These are phyloP conservation scores for Digitaria exilis DNA, from an alignment of 202 grass and related monocot species.

Conservation along the genomic window DNA sequence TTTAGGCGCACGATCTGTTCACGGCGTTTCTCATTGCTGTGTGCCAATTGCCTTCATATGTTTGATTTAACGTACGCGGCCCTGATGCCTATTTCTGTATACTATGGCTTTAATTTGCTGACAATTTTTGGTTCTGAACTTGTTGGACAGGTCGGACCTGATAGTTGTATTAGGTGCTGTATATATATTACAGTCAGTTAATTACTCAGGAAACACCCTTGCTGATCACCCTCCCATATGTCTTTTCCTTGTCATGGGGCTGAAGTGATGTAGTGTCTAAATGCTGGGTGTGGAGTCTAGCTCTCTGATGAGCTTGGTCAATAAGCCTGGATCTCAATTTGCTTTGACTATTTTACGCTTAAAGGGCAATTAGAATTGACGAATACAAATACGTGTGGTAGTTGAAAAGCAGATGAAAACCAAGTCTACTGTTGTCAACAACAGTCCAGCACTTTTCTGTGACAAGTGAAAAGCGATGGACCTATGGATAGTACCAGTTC, in stretches of 20 bases:
- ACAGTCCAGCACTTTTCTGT: not conserved
- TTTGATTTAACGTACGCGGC: not conserved
- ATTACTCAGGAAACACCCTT: not conserved
- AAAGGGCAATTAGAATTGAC: not conserved
- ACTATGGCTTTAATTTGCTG: not conserved
- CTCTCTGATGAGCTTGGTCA: not conserved
- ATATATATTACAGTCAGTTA: not conserved
- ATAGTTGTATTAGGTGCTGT: not conserved
- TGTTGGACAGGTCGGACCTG: not conserved
- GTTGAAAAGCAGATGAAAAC: conserved; percentile 18
- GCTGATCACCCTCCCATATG: not conserved
- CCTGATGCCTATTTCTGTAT: not conserved
- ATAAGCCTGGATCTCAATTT: not conserved
- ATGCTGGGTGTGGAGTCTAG: not conserved
- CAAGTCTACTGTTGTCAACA: not conserved
- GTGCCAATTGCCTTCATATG: not conserved
- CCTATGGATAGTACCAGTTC: not conserved
- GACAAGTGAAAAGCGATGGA: not conserved
- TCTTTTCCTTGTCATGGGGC: not conserved
- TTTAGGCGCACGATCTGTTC: not conserved
- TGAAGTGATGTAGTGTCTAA: conserved; percentile 6
- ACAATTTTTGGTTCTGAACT: not conserved
- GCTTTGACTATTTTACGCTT: not conserved
- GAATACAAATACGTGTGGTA: conserved; percentile 2
- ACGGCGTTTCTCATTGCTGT: not conserved